These are phyloP conservation scores for Suillus variegatus DNA, from an alignment of 768 basidiomycete genomes.

Conservation along the genomic window DNA sequence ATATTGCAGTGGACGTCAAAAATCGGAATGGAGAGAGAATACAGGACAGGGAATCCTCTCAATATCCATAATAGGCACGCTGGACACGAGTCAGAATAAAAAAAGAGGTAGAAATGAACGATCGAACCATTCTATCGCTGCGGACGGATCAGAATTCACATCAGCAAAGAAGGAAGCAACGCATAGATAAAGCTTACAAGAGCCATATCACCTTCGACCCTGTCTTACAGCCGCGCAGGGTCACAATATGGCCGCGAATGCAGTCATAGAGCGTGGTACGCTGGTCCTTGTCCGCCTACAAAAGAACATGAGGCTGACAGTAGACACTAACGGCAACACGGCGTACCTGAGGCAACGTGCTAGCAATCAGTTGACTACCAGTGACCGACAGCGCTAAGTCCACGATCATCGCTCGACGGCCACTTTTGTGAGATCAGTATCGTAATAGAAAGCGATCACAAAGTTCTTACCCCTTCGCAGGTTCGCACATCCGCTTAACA, in stretches of 20 bases:
- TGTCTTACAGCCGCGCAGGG: slow-evolving; percentile 87
- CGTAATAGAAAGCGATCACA: background rate
- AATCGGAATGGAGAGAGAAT: slow-evolving; percentile 27
- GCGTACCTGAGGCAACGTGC: slow-evolving; percentile 72
- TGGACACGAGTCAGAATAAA: slow-evolving; percentile 28
- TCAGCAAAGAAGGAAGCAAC: background rate
- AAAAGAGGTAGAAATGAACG: background rate
- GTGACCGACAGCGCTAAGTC: slow-evolving; percentile 83
- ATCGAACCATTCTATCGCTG: slow-evolving; percentile 59
- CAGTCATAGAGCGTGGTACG: slow-evolving; percentile 81
- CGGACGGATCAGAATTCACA: slow-evolving; percentile 8
- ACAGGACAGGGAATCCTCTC: slow-evolving; percentile 24
- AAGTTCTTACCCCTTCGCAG: slow-evolving; percentile 66
- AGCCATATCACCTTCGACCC: slow-evolving; percentile 93
- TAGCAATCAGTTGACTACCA: slow-evolving; percentile 85
- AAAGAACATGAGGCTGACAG: slow-evolving; percentile 13
- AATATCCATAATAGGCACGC: slow-evolving; percentile 69
- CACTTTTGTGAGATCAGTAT: slow-evolving; percentile 37
- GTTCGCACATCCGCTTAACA: slow-evolving; percentile 83
- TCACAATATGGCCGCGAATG: slow-evolving; percentile 85
- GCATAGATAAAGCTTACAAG: slow-evolving; percentile 46
- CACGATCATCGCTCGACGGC: slow-evolving; percentile 82
- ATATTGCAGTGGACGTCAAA: slow-evolving; percentile 25
- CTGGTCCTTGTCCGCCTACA: slow-evolving; percentile 84
- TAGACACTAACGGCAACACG: background rate